Percentiles rank a stretch among this genome's conserved stretches.
Evolutionary conservation across 2,329 filamentous ascomycete genomes (phyloP).

Genomic region (Exophiala spinifera): DNA sequence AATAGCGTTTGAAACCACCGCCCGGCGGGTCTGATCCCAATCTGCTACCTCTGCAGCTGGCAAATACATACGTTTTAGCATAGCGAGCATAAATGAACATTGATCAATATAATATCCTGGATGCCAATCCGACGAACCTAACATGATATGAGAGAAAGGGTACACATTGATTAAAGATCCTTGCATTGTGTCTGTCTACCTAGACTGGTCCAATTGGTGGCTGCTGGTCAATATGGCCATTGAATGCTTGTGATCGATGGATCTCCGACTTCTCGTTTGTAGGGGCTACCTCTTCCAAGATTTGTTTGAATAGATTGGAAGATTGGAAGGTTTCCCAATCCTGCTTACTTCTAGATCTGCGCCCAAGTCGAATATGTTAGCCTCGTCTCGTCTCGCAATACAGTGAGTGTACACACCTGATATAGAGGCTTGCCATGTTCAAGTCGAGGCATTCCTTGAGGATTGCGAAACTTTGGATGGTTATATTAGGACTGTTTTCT

Average conservation of each 20-base stretch:
- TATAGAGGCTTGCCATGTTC: constrained; percentile 8
- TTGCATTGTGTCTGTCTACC: too few relatives aligned
- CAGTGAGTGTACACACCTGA: constrained; percentile 1
- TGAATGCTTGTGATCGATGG: constrained; percentile 15
- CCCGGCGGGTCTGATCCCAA: too few relatives aligned
- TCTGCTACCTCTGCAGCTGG: too few relatives aligned
- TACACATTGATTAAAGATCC: too few relatives aligned
- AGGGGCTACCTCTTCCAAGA: neutral
- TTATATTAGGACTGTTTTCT: neutral
- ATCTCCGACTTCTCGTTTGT: constrained; percentile 4
- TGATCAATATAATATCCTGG: too few relatives aligned
- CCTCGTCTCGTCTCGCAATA: neutral
- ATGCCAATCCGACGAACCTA: too few relatives aligned
- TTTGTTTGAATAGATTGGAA: neutral
- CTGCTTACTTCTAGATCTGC: too few relatives aligned
- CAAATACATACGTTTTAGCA: too few relatives aligned
- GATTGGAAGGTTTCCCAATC: constrained; percentile 8
- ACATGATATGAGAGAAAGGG: too few relatives aligned
- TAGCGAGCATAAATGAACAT: too few relatives aligned
- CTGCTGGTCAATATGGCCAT: constrained; percentile 11
- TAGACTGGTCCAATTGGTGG: constrained; percentile 3
- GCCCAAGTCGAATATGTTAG: too few relatives aligned
- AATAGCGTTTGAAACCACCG: too few relatives aligned
- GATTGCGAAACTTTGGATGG: constrained; percentile 4
- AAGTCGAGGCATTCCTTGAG: constrained; percentile 7